A percentile compares a stretch with the other conserved stretches of the same genome.
phyloP scores from a whole-genome alignment of 768 basidiomycete species.

The Leccinum imitatum region DNA sequence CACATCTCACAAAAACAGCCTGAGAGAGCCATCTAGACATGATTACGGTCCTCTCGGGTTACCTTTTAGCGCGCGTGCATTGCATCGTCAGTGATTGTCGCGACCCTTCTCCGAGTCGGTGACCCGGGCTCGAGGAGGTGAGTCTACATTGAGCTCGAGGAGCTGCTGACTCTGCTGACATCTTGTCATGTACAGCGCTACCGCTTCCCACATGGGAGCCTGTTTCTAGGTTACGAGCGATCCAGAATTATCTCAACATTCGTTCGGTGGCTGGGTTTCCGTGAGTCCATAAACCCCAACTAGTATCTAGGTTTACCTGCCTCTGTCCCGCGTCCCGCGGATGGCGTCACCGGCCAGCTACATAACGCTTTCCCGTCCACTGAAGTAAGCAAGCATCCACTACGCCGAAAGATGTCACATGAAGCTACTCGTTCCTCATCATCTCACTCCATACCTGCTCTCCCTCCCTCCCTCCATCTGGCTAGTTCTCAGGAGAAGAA shows the following conservation, averaged over 20 bases:
- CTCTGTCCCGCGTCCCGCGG: conserved; percentile 1
- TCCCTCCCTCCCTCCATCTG: conserved; percentile 19
- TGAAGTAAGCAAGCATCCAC: conserved; percentile 1
- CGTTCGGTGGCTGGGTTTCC: background rate
- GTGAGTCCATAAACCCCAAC: conserved; percentile 2
- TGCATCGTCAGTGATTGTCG: background rate
- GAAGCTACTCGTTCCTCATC: conserved; percentile 8
- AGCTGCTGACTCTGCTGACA: background rate
- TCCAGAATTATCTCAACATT: conserved; percentile 6
- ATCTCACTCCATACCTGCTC: conserved; percentile 8
- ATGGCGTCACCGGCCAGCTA: conserved; percentile 5
- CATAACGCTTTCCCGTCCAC: conserved; percentile 3
- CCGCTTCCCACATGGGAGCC: conserved; percentile 11
- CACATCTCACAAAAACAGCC: conserved; percentile 4
- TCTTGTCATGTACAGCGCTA: background rate
- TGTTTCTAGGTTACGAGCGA: conserved; percentile 15
- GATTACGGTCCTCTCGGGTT: background rate
- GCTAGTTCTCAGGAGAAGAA: conserved; percentile 6
- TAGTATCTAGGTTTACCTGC: background rate
- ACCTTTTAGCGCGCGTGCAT: background rate
- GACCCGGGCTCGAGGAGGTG: conserved; percentile 1
- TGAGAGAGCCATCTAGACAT: background rate
- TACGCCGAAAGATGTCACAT: conserved; percentile 11
- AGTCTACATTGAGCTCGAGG: background rate
- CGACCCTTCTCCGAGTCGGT: background rate